Evolutionary conservation across 345 rosid species (phyloP).

Genomic region (Ailanthus altissimus): DNA sequence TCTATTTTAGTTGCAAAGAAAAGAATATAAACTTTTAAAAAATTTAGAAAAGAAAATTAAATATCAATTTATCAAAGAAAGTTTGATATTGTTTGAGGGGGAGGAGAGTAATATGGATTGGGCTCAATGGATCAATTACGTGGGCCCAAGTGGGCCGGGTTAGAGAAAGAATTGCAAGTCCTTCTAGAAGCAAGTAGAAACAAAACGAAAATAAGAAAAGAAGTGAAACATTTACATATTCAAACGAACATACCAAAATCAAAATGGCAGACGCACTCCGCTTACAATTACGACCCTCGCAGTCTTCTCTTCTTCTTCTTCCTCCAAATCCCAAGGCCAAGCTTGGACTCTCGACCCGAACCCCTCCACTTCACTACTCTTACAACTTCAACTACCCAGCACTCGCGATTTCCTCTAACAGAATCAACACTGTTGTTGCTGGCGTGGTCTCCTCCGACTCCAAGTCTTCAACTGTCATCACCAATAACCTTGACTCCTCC

Average conservation of each 20-base stretch:
- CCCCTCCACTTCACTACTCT: background rate
- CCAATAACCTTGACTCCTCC: conserved; percentile 26
- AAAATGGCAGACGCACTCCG: conserved; percentile 39
- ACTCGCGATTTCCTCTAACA: conserved; percentile 22
- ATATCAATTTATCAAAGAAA: too few species aligned
- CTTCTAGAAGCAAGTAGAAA: background rate
- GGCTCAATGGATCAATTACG: too few species aligned
- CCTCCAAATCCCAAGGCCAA: conserved; percentile 13
- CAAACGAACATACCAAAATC: background rate
- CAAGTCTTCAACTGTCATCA: conserved; percentile 25
- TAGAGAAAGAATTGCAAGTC: too few species aligned
- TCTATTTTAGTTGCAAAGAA: too few species aligned
- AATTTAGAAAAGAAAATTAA: too few species aligned
- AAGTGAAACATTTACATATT: background rate
- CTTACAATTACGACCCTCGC: conserved; percentile 21
- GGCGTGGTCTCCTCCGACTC: conserved; percentile 32
- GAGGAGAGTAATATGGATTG: too few species aligned
- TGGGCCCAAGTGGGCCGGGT: background rate
- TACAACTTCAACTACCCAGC: background rate
- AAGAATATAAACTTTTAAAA: too few species aligned
- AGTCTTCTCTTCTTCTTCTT: conserved; percentile 41
- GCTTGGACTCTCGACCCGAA: conserved; percentile 18
- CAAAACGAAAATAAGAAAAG: background rate
- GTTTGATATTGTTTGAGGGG: too few species aligned
- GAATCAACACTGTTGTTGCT: conserved; percentile 8